Evolutionary conservation across 768 basidiomycete genomes (phyloP).

Genomic region (Punctularia strigosozonata): DNA sequence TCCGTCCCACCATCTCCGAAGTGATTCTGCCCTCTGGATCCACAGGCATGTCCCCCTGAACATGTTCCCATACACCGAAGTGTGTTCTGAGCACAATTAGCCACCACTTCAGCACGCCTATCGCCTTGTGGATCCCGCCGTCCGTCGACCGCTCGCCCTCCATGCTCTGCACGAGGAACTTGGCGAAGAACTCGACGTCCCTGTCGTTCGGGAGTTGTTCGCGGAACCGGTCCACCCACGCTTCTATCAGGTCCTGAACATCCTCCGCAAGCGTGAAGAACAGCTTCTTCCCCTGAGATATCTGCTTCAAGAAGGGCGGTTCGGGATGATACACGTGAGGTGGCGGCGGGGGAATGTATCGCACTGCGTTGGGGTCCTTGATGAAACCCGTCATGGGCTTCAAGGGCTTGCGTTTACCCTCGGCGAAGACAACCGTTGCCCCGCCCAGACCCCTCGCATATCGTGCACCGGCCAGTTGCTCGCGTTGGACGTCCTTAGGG

Average conservation of each 20-base stretch:
- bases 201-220: slow-evolving; percentile 53
- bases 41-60: slow-evolving; percentile 10
- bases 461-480: slow-evolving; percentile 56
- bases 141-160: slow-evolving; percentile 45
- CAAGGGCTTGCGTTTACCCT: slow-evolving; percentile 32
- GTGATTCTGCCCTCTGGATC: slow-evolving; percentile 17
- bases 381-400: slow-evolving; percentile 26
- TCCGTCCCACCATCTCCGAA: slow-evolving; percentile 37
- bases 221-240: slow-evolving; percentile 62
- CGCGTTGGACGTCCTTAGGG: slow-evolving; percentile 57
- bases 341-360: slow-evolving; percentile 33
- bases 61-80: slow-evolving; percentile 46
- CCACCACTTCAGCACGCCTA: slow-evolving; percentile 79
- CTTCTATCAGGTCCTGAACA: slow-evolving; percentile 57
- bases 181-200: slow-evolving; percentile 68
- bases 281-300: slow-evolving; percentile 40
- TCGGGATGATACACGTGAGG: slow-evolving; percentile 42
- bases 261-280: slow-evolving; percentile 56
- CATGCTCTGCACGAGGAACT: slow-evolving; percentile 59
- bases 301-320: slow-evolving; percentile 43
- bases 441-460: slow-evolving; percentile 31
- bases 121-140: slow-evolving; percentile 56
- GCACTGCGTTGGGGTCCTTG: slow-evolving; percentile 24
- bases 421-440: slow-evolving; percentile 16
- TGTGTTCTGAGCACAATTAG: slow-evolving; percentile 49